A percentile compares a stretch with the other conserved stretches of the same genome.
Conservation (phyloP, 306 rosid species). For the Cicer bijugum region DNA sequence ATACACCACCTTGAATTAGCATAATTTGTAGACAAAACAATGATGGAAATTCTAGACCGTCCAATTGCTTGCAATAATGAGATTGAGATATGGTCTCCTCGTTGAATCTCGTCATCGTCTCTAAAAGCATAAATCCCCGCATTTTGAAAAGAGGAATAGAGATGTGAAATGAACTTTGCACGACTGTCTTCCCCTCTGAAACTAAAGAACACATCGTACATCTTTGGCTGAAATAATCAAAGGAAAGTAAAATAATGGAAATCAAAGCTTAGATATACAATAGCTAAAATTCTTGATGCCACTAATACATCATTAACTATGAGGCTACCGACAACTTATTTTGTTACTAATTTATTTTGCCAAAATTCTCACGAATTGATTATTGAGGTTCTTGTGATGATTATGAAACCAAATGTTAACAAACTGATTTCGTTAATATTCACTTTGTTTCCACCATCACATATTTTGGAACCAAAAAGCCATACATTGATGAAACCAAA, state of each 20-base stretch:
- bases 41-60: conserved; percentile 3
- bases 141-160: conserved; percentile 18
- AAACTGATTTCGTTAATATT: background rate
- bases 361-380: background rate
- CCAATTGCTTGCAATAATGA: background rate
- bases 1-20: conserved; percentile 24
- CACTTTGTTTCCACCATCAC: background rate
- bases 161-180: background rate
- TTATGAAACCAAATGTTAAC: background rate
- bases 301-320: background rate
- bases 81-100: conserved; percentile 20
- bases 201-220: conserved; percentile 21
- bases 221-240: background rate
- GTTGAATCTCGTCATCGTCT: conserved; percentile 3
- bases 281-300: background rate
- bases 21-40: conserved; percentile 20
- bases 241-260: too few relatives aligned
- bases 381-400: background rate
- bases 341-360: background rate
- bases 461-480: background rate
- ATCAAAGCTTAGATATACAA: background rate
- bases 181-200: conserved; percentile 16
- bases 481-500: background rate
- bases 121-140: conserved; percentile 8
- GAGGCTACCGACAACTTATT: background rate